Percentiles rank a stretch among this genome's conserved stretches.
These are phyloP conservation scores for Fusarium oxysporum DNA, from an alignment of 2,329 filamentous ascomycete species.

Conservation along the genomic window DNA sequence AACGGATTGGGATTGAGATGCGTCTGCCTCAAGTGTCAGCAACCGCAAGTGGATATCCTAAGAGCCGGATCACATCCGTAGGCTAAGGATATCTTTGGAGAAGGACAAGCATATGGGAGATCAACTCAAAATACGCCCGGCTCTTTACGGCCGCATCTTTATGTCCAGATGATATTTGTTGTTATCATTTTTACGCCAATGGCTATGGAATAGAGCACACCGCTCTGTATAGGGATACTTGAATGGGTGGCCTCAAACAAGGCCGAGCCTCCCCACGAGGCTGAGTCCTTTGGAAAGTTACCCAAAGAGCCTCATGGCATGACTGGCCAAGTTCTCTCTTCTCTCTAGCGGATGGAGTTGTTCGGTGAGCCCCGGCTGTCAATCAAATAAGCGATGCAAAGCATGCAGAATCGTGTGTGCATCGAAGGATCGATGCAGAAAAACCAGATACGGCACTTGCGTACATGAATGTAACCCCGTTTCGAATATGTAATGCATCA, in stretches of 20 bases:
- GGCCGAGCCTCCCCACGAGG: neutral
- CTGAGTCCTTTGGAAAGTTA: neutral
- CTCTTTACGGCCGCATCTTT: neutral
- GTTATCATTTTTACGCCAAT: neutral
- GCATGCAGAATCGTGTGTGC: constrained; percentile 7
- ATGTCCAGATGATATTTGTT: neutral
- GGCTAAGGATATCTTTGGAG: neutral
- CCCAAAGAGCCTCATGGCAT: constrained; percentile 11
- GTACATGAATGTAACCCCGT: neutral
- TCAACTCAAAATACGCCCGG: neutral
- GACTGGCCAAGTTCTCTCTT: neutral
- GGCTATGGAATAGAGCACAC: constrained; percentile 3
- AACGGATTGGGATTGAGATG: neutral
- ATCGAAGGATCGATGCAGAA: constrained; percentile 6
- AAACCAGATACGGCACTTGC: constrained; percentile 2
- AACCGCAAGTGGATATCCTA: neutral
- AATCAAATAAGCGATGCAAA: constrained; percentile 10
- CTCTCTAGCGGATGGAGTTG: no score
- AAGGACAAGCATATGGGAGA: neutral
- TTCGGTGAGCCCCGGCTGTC: neutral
- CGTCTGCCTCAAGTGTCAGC: neutral
- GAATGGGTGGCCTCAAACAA: constrained; percentile 21
- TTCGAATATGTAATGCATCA: neutral
- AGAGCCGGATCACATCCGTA: neutral
- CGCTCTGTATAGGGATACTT: neutral